A percentile compares a stretch with the other conserved stretches of the same genome.
Conservation (phyloP, 352 stramenopile species). For the Globisporangium rhizosaccharum region DNA sequence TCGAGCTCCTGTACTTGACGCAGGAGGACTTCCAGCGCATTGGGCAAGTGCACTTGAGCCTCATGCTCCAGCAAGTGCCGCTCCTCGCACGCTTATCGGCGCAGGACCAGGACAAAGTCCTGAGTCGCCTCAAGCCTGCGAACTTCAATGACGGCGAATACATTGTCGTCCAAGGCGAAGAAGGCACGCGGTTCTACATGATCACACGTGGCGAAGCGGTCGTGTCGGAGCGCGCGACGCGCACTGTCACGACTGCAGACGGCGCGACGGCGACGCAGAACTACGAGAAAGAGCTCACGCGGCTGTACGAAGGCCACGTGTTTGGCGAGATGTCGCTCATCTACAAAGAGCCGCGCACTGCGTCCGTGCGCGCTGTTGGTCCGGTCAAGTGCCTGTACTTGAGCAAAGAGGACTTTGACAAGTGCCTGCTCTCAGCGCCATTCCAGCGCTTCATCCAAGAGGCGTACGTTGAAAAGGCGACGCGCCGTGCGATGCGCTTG, state of each 20-base stretch:
- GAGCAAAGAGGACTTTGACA: constrained; percentile 86
- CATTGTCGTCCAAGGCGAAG: constrained; percentile 86
- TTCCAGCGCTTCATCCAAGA: constrained; percentile 87
- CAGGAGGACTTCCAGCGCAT: constrained; percentile 87
- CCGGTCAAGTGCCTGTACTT: constrained; percentile 84
- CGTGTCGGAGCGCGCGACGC: constrained; percentile 62
- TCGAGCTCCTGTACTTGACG: constrained; percentile 81
- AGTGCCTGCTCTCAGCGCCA: constrained; percentile 73
- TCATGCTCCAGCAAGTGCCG: constrained; percentile 86
- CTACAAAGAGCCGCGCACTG: constrained; percentile 82
- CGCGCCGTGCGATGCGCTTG: constrained; percentile 71
- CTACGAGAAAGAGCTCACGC: constrained; percentile 74
- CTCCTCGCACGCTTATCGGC: constrained; percentile 64
- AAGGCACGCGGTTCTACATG: constrained; percentile 87
- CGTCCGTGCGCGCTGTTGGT: constrained; percentile 69
- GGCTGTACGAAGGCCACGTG: constrained; percentile 84
- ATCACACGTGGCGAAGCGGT: constrained; percentile 84
- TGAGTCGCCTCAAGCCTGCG: constrained; percentile 71
- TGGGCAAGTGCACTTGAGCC: constrained; percentile 78
- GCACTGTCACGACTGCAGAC: constrained; percentile 8
- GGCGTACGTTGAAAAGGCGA: constrained; percentile 83
- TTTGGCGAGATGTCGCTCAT: constrained; percentile 88
- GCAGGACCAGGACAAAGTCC: constrained; percentile 75
- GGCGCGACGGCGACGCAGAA: constrained; percentile 23
- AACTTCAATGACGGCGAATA: constrained; percentile 86